Percentiles rank a stretch among this genome's conserved stretches.
These are phyloP conservation scores for Podospora pseudopauciseta DNA, from an alignment of 495 filamentous ascomycete species.

Conservation along the genomic window DNA sequence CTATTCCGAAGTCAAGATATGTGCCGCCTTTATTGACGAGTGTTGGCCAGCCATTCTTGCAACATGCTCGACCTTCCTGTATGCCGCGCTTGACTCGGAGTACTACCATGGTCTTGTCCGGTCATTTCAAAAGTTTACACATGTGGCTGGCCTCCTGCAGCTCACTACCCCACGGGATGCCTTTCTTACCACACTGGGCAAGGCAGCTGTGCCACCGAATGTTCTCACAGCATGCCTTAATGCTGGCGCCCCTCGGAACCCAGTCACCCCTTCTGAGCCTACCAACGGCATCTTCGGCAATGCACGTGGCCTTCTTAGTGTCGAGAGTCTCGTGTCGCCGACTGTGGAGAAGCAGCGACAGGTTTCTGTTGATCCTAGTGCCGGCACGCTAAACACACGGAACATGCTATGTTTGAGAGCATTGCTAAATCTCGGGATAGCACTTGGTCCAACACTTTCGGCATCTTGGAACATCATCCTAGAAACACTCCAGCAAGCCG, in stretches of 20 bases:
- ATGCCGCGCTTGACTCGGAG: constrained; percentile 87
- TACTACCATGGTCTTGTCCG: constrained; percentile 92
- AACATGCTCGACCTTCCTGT: constrained; percentile 89
- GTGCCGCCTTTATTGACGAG: constrained; percentile 76
- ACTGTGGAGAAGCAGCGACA: constrained; percentile 53
- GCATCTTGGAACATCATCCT: constrained; percentile 85
- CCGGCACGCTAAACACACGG: constrained; percentile 69
- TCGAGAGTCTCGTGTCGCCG: constrained; percentile 55
- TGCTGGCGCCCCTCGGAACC: constrained; percentile 33
- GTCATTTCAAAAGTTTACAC: constrained; percentile 91
- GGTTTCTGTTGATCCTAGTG: constrained; percentile 45
- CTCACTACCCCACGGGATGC: constrained; percentile 86
- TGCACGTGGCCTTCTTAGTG: constrained; percentile 60
- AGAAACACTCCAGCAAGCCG: constrained; percentile 86
- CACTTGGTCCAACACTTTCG: constrained; percentile 81
- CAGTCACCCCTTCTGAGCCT: constrained; percentile 45
- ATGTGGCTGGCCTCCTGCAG: constrained; percentile 85
- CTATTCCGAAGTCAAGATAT: constrained; percentile 64
- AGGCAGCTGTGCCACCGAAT: constrained; percentile 82
- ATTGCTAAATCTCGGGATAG: constrained; percentile 89
- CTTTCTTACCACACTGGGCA: constrained; percentile 88
- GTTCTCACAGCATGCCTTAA: constrained; percentile 61
- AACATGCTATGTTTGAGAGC: constrained; percentile 89
- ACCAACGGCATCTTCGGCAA: constrained; percentile 55
- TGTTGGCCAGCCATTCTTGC: constrained; percentile 97